These are phyloP conservation scores for Exophiala sp. DNA, from an alignment of 2,329 filamentous ascomycete species.

Conservation along the genomic window DNA sequence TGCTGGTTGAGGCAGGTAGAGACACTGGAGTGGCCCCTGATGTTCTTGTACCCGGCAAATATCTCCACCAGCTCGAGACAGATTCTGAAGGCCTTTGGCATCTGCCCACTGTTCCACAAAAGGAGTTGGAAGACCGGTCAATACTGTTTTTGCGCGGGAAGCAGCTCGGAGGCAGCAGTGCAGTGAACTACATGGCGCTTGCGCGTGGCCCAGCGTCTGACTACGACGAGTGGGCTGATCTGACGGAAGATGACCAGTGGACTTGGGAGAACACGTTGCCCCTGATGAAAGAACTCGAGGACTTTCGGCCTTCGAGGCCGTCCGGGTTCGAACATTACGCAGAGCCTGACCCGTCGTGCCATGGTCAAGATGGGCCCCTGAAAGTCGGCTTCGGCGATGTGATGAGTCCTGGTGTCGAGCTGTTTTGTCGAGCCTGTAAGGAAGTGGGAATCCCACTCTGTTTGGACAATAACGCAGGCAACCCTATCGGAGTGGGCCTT, in stretches of 20 bases:
- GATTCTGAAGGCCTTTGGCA: conserved; percentile 7
- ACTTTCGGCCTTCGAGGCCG: conserved; percentile 13
- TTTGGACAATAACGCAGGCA: conserved; percentile 55
- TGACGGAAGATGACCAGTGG: conserved; percentile 31
- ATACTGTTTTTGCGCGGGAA: conserved; percentile 27
- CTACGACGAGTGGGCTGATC: conserved; percentile 31
- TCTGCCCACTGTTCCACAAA: conserved; percentile 8
- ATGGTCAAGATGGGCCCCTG: conserved; percentile 50
- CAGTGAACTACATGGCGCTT: conserved; percentile 31
- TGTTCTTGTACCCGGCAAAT: conserved; percentile 4
- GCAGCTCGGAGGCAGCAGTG: conserved; percentile 32
- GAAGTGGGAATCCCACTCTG: conserved; percentile 48
- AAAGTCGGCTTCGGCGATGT: conserved; percentile 47
- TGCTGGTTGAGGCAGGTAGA: conserved; percentile 10
- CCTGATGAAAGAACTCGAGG: conserved; percentile 27
- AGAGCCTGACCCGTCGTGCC: conserved; percentile 40
- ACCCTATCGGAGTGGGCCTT: conserved; percentile 52
- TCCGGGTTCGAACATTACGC: conserved; percentile 40
- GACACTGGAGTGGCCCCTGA: neutral
- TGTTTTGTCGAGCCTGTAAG: conserved; percentile 40
- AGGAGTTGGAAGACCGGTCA: neutral
- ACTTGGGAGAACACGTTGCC: conserved; percentile 23
- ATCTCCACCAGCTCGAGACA: conserved; percentile 2
- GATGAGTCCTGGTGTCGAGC: conserved; percentile 44
- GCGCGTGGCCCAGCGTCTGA: conserved; percentile 27